phyloP scores from a whole-genome alignment of 164 flowering plant species.

The Vitis riparia region DNA sequence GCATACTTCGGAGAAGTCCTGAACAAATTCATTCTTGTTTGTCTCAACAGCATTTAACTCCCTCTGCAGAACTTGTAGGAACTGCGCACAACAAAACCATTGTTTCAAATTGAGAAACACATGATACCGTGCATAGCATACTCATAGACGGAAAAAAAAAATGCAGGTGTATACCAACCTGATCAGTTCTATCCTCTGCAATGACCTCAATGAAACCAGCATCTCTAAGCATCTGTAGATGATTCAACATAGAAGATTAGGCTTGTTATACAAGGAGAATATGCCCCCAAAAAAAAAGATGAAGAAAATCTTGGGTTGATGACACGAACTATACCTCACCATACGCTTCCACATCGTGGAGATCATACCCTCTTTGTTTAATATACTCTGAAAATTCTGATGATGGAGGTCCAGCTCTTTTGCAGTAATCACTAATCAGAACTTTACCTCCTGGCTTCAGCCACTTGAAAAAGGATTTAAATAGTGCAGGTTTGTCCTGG shows the following conservation, averaged over 20 bases:
- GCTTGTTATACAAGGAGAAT: background rate
- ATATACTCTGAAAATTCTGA: conserved; percentile 70
- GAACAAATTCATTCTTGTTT: conserved; percentile 50
- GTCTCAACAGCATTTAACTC: conserved; percentile 57
- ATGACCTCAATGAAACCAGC: conserved; percentile 91
- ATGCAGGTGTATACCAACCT: conserved; percentile 41
- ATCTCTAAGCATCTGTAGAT: conserved; percentile 83
- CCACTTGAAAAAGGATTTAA: conserved; percentile 87
- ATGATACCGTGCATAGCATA: background rate
- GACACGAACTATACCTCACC: conserved; percentile 64
- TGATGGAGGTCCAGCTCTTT: conserved; percentile 67
- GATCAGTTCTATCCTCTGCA: conserved; percentile 93
- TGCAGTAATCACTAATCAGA: conserved; percentile 96
- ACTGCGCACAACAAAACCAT: conserved; percentile 36
- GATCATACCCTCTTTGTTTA: conserved; percentile 92
- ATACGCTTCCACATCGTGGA: conserved; percentile 82
- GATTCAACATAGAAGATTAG: background rate
- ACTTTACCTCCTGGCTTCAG: conserved; percentile 95
- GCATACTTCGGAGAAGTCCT: conserved; percentile 64
- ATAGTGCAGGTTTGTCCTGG: conserved; percentile 93
- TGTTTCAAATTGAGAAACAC: conserved; percentile 5
- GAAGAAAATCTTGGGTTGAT: too few relatives aligned
- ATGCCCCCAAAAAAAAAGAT: background rate
- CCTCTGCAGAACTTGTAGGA: conserved; percentile 54
- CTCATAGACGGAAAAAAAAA: background rate